Evolutionary conservation across 148 eudicot genomes (phyloP).

Genomic region (Persicaria tinctoria): DNA sequence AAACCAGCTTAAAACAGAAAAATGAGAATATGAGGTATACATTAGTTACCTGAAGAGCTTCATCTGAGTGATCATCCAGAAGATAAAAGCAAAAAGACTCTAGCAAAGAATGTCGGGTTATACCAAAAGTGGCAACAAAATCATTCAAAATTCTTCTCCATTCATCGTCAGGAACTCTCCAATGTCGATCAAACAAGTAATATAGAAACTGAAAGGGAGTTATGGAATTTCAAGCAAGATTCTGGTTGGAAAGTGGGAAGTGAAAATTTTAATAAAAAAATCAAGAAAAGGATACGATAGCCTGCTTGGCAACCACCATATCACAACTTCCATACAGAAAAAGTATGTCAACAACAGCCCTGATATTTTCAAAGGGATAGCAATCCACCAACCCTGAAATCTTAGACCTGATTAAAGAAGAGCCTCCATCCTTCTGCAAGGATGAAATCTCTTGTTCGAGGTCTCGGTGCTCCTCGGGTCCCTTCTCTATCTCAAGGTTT

Average conservation of each 20-base stretch:
- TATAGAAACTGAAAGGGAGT: slow-evolving; percentile 60
- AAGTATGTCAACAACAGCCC: slow-evolving; percentile 76
- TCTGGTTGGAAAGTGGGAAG: neutral
- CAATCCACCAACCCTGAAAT: slow-evolving; percentile 61
- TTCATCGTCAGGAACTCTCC: slow-evolving; percentile 59
- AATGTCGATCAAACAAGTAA: slow-evolving; percentile 86
- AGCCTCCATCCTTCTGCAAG: slow-evolving; percentile 59
- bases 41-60: slow-evolving; percentile 69
- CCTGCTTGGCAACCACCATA: slow-evolving; percentile 88
- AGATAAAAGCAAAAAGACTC: slow-evolving; percentile 90
- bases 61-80: slow-evolving; percentile 74
- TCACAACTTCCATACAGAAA: slow-evolving; percentile 78
- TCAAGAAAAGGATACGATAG: slow-evolving; percentile 77
- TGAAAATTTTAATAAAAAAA: neutral
- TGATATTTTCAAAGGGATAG: slow-evolving; percentile 83
- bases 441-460: slow-evolving; percentile 54
- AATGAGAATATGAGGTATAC: neutral
- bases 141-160: slow-evolving; percentile 79
- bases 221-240: slow-evolving; percentile 28
- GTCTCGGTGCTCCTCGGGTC: slow-evolving; percentile 26
- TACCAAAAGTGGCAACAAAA: slow-evolving; percentile 79
- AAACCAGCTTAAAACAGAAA: neutral
- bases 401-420: slow-evolving; percentile 46
- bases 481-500: slow-evolving; percentile 72
- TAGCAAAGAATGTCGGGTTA: slow-evolving; percentile 65